Evolutionary conservation across 306 rosid species (phyloP).

Genomic region (Vigna angularis): DNA sequence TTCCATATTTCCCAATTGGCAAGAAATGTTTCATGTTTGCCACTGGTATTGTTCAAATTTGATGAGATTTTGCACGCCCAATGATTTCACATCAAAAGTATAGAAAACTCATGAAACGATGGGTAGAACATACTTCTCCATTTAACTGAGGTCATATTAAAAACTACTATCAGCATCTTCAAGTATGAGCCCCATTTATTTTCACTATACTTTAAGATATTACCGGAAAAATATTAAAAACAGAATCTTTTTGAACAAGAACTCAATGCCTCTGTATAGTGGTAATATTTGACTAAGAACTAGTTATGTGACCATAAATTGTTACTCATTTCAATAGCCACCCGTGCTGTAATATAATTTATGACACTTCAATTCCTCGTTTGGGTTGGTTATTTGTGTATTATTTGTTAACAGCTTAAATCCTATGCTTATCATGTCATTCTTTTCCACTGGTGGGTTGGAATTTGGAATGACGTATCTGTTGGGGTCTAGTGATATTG

Average conservation of each 20-base stretch:
- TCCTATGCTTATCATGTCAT: conserved; percentile 11
- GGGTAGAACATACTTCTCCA: neutral
- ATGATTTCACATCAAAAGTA: conserved; percentile 34
- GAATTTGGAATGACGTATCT: conserved; percentile 35
- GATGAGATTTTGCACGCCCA: conserved; percentile 26
- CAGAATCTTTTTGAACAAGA: neutral
- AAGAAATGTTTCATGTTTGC: conserved; percentile 24
- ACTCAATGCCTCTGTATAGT: conserved; percentile 18
- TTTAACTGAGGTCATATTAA: neutral
- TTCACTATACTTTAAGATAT: conserved; percentile 8
- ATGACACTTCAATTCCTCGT: conserved; percentile 6
- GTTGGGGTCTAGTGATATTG: neutral
- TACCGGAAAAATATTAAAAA: neutral
- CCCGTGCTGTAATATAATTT: neutral
- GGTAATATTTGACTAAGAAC: conserved; percentile 6
- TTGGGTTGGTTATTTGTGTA: conserved; percentile 29
- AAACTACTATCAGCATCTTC: conserved; percentile 22
- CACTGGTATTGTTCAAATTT: conserved; percentile 19
- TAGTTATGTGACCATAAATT: conserved; percentile 8
- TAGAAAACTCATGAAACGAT: neutral
- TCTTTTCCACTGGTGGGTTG: conserved; percentile 15
- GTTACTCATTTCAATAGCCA: too few species aligned
- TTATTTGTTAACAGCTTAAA: conserved; percentile 19
- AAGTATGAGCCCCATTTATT: conserved; percentile 21
- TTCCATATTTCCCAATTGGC: conserved; percentile 27